A percentile compares a stretch with the other conserved stretches of the same genome.
Conservation (phyloP, 31 red algal species). For the Porphyra umbilicalis region DNA sequence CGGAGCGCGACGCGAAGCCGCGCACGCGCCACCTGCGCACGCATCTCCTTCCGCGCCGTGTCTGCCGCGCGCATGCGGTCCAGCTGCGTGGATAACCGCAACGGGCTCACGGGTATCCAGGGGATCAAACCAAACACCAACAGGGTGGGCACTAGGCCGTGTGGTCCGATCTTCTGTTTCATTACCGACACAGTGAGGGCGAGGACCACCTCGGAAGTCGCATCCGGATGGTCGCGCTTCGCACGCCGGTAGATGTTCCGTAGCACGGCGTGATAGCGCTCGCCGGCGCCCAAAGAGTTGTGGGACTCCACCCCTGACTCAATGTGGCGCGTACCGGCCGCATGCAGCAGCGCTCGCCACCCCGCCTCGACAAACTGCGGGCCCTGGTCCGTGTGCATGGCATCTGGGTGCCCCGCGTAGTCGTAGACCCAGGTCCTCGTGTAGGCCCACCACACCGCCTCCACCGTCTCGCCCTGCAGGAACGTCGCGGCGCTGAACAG, state of each 20-base stretch:
- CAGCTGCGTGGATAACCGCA: background rate
- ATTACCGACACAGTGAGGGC: background rate
- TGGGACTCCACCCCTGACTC: conserved; percentile 12
- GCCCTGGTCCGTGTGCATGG: background rate
- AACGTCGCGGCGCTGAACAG: conserved; percentile 4
- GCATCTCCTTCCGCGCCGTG: no score
- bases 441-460: background rate
- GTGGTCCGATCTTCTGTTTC: conserved; percentile 6
- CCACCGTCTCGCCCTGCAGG: background rate
- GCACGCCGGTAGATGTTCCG: background rate
- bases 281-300: conserved; percentile 6
- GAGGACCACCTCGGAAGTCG: conserved; percentile 1
- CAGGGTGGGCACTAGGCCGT: no score
- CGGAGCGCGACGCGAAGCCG: background rate
- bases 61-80: no score
- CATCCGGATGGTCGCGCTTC: background rate
- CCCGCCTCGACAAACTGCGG: background rate
- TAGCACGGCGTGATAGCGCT: no score
- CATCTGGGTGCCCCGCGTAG: conserved; percentile 7
- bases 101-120: background rate
- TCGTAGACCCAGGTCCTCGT: background rate
- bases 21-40: background rate
- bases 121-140: background rate
- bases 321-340: background rate
- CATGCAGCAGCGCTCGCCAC: background rate